Evolutionary conservation across 1,284 basidiomycete species (phyloP), one percentile per base, ranked within the genome.

Genomic region (Naganishia cerealis): DNA sequence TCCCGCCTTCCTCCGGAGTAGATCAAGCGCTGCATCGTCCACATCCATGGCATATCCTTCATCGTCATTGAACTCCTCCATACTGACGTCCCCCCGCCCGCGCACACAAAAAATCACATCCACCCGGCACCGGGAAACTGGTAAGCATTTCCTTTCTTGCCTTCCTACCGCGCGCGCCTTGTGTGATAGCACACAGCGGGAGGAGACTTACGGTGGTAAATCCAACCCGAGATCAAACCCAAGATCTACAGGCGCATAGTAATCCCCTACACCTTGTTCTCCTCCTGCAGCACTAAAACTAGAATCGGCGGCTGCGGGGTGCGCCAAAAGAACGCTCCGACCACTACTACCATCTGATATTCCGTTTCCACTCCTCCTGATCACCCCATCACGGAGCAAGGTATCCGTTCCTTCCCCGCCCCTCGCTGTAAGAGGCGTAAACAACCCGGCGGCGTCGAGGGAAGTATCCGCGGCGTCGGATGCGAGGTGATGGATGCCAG

Each of bases 201-300:
- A 8, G 46, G 46, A 8, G n/a, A 53, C 61, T 67, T n/a, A 67
- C 66, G 38, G 57, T 24, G 46, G 57, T 21, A 67, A 29, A 16
- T 67, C 66, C n/a, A 67, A 38, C 13, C 57, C 66, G 15, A 59
- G 29, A 46, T 67, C 66, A 52, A 67, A 61, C 13, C 66, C 66
- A 48, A 67, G 54, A 38, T 67, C 66, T 1, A 67, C 57, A 29
- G 66, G 66, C 57, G 50, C 39, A 67, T 67, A 57, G 21, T 61
- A 57, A 12, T 61, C 52, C 33, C 57, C 57, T 10, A 2, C 29
- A 33, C 26, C 48, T 33, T 12, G 10, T 8, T 36, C 52, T 7
- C 59, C 67, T 29, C 29, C 59, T 56, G 43, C 53, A 33, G 58
- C 38, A 62, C 66, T 59, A 43, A 67, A 58, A 39, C 67, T 68